Evolutionary conservation across 2,329 filamentous ascomycete genomes (phyloP), one percentile per base, ranked within the genome.

Genomic region (Escovopsis weberi): DNA sequence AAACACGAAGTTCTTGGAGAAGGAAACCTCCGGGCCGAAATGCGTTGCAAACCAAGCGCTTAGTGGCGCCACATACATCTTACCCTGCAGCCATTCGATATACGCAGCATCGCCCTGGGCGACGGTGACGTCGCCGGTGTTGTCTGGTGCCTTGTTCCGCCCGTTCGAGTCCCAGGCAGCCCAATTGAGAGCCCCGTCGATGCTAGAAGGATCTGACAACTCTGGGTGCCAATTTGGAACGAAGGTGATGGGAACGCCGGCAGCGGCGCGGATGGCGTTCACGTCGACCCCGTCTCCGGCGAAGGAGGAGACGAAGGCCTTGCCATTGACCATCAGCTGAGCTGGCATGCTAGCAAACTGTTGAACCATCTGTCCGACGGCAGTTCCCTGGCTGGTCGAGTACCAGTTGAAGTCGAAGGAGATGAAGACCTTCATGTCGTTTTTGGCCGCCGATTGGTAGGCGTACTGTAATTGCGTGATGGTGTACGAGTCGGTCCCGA

Each of bases 321-420:
- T 67, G 39, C 58, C 58, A 33, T 72, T 65, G 33, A 73, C 64
- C 39, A 58, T 60, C 33, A 74, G 66, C 50, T 75, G 69, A 1
- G 64, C 68, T 0, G 65, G 53, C 2, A 55, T 54, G 18, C 51
- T 53, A 2, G 58, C 63, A 44, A 70, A 75, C 44, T 66, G 55
- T 11, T 60, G 62, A 43, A 74, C 60, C 50, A 67, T 68, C 37
- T 57, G 51, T 2, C 67, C 69, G 15, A 69, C 63, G 11, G 55
- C 57, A 7, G 53, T 55, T 1, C 62, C 61, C 36, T 68, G 54
- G 10, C 51, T 45, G 6, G 44, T 41, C 9, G 52, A 50, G 55
- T 61, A 69, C 63, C 66, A 66, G 57, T 71, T 70, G 53, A 72
- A 74, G 56, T 75, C 72, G 47, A 75, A 75, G 1, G 70, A 74